Evolutionary conservation across 2,329 filamentous ascomycete genomes (phyloP).

Genomic region (Truncatella angustata): DNA sequence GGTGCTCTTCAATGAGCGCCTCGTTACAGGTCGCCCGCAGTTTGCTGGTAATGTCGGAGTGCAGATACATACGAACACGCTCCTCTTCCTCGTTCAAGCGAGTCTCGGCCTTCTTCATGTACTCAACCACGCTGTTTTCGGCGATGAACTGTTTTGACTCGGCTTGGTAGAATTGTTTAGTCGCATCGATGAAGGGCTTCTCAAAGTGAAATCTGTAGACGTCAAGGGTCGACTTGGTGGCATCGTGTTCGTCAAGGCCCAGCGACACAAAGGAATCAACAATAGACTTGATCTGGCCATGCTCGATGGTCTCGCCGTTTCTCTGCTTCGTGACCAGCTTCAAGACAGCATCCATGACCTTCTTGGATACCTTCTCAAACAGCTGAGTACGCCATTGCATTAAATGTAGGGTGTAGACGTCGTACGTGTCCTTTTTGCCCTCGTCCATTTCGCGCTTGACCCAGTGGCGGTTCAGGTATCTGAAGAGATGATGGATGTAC

Average conservation of each 20-base stretch:
- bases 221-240: conserved; percentile 89
- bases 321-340: conserved; percentile 96
- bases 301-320: conserved; percentile 96
- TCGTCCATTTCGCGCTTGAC: conserved; percentile 99
- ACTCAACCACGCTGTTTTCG: conserved; percentile 96
- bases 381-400: conserved; percentile 94
- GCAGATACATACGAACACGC: conserved; percentile 86
- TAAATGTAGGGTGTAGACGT: conserved; percentile 94
- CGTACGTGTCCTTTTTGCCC: conserved; percentile 96
- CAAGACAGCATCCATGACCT: conserved; percentile 93
- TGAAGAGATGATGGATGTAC: conserved; percentile 96
- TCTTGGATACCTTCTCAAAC: conserved; percentile 77
- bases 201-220: conserved; percentile 94
- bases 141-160: conserved; percentile 94
- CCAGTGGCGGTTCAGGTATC: conserved; percentile 97
- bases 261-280: conserved; percentile 96
- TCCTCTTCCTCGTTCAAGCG: conserved; percentile 91
- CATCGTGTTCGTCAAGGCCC: conserved; percentile 89
- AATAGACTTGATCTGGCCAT: conserved; percentile 93
- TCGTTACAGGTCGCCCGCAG: conserved; percentile 87
- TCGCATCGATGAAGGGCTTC: conserved; percentile 83
- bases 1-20: conserved; percentile 87
- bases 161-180: conserved; percentile 79
- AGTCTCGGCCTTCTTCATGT: conserved; percentile 98
- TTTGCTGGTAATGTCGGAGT: conserved; percentile 80